Percentiles rank a stretch among this genome's conserved stretches.
Evolutionary conservation across 306 rosid genomes (phyloP).

Genomic region (Cucurbita argyrosperma): DNA sequence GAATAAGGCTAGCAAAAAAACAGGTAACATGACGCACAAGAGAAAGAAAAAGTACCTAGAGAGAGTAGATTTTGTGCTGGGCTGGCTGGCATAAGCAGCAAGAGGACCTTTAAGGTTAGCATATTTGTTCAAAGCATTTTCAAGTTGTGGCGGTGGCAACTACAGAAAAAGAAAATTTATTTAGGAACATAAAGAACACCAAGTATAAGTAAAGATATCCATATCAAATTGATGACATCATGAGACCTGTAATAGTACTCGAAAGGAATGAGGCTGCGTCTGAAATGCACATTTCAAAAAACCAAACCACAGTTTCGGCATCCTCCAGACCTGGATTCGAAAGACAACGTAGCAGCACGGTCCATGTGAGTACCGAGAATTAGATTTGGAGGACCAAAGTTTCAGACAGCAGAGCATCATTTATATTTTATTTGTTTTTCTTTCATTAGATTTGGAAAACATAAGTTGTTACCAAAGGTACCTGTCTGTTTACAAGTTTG

Average conservation of each 20-base stretch:
- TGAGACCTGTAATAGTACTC: constrained; percentile 69
- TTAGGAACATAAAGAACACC: neutral
- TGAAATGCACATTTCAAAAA: constrained; percentile 92
- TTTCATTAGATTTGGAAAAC: neutral
- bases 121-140: constrained; percentile 72
- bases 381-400: neutral
- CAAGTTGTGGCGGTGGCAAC: constrained; percentile 86
- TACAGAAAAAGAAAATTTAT: constrained; percentile 21
- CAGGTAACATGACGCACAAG: neutral
- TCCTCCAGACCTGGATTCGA: constrained; percentile 71
- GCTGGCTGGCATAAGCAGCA: constrained; percentile 71
- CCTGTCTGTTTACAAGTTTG: constrained; percentile 86
- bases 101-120: constrained; percentile 57
- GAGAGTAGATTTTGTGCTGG: constrained; percentile 54
- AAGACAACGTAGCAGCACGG: constrained; percentile 11
- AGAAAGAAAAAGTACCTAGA: constrained; percentile 38
- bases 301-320: constrained; percentile 98
- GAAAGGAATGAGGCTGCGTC: constrained; percentile 93
- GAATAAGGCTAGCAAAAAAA: neutral
- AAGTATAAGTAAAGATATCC: neutral
- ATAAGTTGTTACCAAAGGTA: constrained; percentile 8
- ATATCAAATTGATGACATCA: neutral
- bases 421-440: neutral
- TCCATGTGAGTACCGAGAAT: neutral
- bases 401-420: neutral